These are phyloP conservation scores for Linnemannia hyalina DNA, from an alignment of 192 early-diverging fungal genomes.

Conservation along the genomic window DNA sequence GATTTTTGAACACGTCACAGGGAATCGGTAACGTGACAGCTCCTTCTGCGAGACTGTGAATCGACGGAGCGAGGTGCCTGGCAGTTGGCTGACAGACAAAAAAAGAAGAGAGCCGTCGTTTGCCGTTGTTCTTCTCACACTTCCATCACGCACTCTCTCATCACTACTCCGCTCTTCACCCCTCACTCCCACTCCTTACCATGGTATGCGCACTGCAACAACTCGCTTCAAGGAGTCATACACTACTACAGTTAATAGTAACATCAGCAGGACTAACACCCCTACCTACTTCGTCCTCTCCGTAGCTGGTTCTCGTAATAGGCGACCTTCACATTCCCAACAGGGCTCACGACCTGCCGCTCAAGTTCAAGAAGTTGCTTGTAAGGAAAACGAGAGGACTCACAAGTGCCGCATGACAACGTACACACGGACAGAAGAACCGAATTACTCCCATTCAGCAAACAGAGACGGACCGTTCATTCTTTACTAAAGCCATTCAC, in stretches of 20 bases:
- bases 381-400: slow-evolving; percentile 55
- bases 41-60: neutral
- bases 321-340: slow-evolving; percentile 98
- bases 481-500: neutral
- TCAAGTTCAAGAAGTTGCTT: slow-evolving; percentile 93
- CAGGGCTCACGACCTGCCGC: slow-evolving; percentile 87
- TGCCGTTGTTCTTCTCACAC: neutral
- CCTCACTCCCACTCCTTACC: neutral
- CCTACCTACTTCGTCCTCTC: neutral
- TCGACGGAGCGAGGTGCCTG: neutral
- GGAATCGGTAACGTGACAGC: neutral
- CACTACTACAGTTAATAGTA: no score
- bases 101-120: neutral
- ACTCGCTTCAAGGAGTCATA: no score
- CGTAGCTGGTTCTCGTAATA: slow-evolving; percentile 85
- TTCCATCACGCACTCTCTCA: neutral
- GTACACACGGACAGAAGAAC: neutral
- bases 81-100: neutral
- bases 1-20: neutral
- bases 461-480: neutral
- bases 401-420: neutral
- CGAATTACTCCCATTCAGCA: neutral
- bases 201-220: neutral
- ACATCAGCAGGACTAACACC: neutral
- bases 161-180: neutral